Evolutionary conservation across 2,329 filamentous ascomycete genomes (phyloP).

Genomic region (Xylaria multiplex): DNA sequence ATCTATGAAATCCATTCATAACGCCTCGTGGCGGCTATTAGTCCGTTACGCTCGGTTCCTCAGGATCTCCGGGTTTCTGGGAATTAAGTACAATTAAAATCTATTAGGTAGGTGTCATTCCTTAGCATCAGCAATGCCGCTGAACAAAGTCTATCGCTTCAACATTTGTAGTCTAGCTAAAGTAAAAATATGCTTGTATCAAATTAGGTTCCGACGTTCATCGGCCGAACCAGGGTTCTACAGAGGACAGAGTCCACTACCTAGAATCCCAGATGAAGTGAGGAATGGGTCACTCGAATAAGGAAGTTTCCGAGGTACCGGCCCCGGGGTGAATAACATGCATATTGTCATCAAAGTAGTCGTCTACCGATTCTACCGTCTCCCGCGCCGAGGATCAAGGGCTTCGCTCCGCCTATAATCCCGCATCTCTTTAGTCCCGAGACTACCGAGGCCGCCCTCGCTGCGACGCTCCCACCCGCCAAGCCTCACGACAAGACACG

Average conservation of each 20-base stretch:
- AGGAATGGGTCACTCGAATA: neutral
- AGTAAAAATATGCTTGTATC: neutral
- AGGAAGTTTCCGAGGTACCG: neutral
- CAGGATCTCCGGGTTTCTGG: neutral
- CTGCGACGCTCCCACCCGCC: constrained; percentile 77
- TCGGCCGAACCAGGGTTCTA: neutral
- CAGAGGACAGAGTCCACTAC: neutral
- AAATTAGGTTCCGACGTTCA: neutral
- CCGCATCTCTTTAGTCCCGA: constrained; percentile 91
- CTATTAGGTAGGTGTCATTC: neutral
- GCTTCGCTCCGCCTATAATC: constrained; percentile 86
- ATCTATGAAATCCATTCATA: neutral
- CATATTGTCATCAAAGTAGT: neutral
- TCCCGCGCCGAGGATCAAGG: constrained; percentile 78
- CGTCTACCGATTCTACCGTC: constrained; percentile 32
- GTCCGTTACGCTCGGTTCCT: neutral
- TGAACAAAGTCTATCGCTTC: neutral
- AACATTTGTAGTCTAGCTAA: neutral
- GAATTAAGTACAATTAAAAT: neutral
- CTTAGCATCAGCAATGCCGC: neutral
- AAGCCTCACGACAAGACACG: constrained; percentile 72
- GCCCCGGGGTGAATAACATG: neutral
- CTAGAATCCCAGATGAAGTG: neutral
- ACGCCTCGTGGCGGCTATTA: too few species aligned
- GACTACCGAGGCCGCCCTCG: constrained; percentile 86